Conservation (phyloP, 2,329 filamentous ascomycete genomes). For the Rhinocladiella mackenziei region DNA sequence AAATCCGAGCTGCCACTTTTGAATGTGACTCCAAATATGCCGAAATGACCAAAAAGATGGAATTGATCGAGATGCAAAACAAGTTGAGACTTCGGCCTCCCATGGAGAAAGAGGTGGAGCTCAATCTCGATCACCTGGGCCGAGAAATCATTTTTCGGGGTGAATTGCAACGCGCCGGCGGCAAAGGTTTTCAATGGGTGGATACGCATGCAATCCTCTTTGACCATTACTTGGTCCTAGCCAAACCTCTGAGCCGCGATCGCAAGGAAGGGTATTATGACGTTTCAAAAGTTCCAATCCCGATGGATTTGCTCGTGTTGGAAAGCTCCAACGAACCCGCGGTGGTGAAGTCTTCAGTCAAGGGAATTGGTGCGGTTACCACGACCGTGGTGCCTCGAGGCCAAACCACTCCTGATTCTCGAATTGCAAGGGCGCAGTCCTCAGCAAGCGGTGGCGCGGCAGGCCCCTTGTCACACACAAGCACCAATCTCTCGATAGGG, state of each 20-base stretch:
- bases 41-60: constrained; percentile 86
- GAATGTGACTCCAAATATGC: constrained; percentile 92
- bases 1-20: constrained; percentile 81
- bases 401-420: constrained; percentile 43
- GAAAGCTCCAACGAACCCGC: constrained; percentile 92
- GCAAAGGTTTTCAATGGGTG: constrained; percentile 85
- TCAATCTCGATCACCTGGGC: constrained; percentile 92
- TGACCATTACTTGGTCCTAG: constrained; percentile 91
- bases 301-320: constrained; percentile 89
- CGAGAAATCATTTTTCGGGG: constrained; percentile 84
- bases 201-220: constrained; percentile 92
- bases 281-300: constrained; percentile 90
- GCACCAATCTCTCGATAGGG: constrained; percentile 62
- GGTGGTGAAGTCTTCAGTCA: constrained; percentile 69
- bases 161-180: constrained; percentile 82
- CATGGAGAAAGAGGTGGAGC: constrained; percentile 74
- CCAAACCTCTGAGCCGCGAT: constrained; percentile 62
- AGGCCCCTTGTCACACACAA: constrained; percentile 58
- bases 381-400: constrained; percentile 51
- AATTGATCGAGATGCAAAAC: constrained; percentile 74
- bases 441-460: constrained; percentile 45
- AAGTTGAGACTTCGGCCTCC: constrained; percentile 82
- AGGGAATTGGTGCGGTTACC: constrained; percentile 66
- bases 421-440: constrained; percentile 50
- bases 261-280: constrained; percentile 80